Base-by-base conservation (phyloP, 495 filamentous ascomycete genomes). In the Bryoglossum gracile region DNA sequence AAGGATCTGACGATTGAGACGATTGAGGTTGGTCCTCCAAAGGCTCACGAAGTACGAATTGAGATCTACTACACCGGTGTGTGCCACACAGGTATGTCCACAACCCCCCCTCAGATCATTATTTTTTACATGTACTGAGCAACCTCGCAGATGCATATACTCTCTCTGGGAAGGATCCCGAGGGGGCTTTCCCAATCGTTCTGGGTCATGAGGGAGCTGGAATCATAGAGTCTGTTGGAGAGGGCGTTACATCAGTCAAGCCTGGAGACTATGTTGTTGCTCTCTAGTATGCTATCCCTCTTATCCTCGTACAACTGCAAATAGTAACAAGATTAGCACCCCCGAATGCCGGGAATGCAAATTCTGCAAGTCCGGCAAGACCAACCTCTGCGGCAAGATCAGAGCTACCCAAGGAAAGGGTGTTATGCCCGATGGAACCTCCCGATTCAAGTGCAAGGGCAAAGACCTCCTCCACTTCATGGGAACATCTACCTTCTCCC, bases 341-440 rank as follows among this genome's bases (percentile, higher is more conserved):
- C 94, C 92, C 49, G 92, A 98, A 73, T 98, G 92, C 75, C 68
- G 74, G 42, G 89, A 96, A 65, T 98, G 92, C 82, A 98, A 98
- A 71, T 97, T 98, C 81, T 98, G 92, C 83, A 86, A 83, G 66
- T 96, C 91, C 43, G 89, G 89, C 73, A 98, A 98, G 82, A 98
- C 92, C 58, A 98, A 98, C 71, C 87, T 98, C 43, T 98, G 92
- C 72, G 92, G 94, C 65, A 97, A 96, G 77, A 98, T 98, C 70
- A 86, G 92, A 56, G 87, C 89, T 23, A 98, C 92, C 10, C 92
- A 98, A 70, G 92, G 92, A 56, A 82, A 76, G 63, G 92, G 92
- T 65, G 86, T 97, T 44, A 95, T 98, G 90, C 92, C 92, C 33
- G 92, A 98, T 65, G 94, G 92, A 45, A 96, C 94, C 57, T 87